A percentile compares a stretch with the other conserved stretches of the same genome.
phyloP scores from a whole-genome alignment of 1,284 basidiomycete species.

The Rhizopogon parksii region DNA sequence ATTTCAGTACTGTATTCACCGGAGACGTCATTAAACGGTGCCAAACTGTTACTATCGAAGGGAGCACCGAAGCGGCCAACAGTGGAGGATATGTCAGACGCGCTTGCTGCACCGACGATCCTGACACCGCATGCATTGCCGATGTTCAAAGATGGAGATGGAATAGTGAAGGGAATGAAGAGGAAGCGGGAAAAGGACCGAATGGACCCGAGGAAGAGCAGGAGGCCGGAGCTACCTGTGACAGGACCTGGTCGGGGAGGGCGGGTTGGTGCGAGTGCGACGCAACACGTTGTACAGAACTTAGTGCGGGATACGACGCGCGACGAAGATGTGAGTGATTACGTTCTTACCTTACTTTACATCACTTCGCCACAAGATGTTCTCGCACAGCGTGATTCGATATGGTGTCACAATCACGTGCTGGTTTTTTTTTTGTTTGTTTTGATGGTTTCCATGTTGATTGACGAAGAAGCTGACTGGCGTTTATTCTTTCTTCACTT shows the following conservation, averaged over 20 bases:
- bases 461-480: slow-evolving; percentile 17
- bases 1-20: slow-evolving; percentile 91
- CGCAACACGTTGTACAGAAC: slow-evolving; percentile 90
- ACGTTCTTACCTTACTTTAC: slow-evolving; percentile 13
- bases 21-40: slow-evolving; percentile 80
- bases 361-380: slow-evolving; percentile 4
- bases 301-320: slow-evolving; percentile 83
- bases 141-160: slow-evolving; percentile 81
- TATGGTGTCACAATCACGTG: slow-evolving; percentile 13
- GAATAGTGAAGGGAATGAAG: slow-evolving; percentile 64
- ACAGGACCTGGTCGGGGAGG: slow-evolving; percentile 89
- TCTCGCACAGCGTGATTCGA: neutral
- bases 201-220: slow-evolving; percentile 82
- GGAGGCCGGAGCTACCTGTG: slow-evolving; percentile 86
- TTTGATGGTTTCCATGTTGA: slow-evolving; percentile 21
- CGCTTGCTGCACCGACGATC: slow-evolving; percentile 76
- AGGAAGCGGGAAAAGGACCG: slow-evolving; percentile 85
- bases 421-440: slow-evolving; percentile 9
- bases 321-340: slow-evolving; percentile 83
- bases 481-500: slow-evolving; percentile 17
- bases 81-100: slow-evolving; percentile 79
- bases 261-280: slow-evolving; percentile 90
- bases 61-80: slow-evolving; percentile 65
- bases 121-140: slow-evolving; percentile 85
- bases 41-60: slow-evolving; percentile 80